Evolutionary conservation across 331 rosid genomes (phyloP).

Genomic region (Quercus phellos): DNA sequence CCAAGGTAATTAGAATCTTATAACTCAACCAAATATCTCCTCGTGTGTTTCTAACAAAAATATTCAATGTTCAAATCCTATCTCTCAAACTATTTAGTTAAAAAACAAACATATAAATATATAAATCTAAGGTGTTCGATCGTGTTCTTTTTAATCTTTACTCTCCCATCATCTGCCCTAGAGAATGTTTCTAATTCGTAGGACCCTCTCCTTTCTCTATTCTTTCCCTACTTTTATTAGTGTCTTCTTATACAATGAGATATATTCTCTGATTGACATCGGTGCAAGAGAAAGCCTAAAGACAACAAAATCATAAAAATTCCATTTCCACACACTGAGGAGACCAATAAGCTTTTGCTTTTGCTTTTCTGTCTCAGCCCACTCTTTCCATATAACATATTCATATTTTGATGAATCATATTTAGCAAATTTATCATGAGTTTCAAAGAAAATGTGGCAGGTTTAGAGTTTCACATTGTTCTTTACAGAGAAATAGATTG

Average conservation of each 20-base stretch:
- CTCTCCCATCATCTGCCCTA: background rate
- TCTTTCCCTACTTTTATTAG: slow-evolving; percentile 12
- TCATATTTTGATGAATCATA: background rate
- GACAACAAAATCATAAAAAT: background rate
- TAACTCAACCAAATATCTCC: too few species aligned
- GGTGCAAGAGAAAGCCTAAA: slow-evolving; percentile 40
- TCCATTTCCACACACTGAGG: background rate
- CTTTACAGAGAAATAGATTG: background rate
- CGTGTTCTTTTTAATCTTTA: background rate
- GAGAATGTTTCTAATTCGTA: background rate
- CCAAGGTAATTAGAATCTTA: too few species aligned
- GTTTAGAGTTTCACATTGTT: background rate
- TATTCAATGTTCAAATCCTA: too few species aligned
- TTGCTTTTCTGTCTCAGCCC: slow-evolving; percentile 4
- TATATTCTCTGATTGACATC: slow-evolving; percentile 26
- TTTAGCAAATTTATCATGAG: background rate
- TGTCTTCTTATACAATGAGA: slow-evolving; percentile 14
- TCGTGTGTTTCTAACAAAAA: too few species aligned
- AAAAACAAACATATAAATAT: too few species aligned
- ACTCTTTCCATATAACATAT: background rate
- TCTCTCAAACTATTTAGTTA: too few species aligned
- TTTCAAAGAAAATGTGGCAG: too few species aligned
- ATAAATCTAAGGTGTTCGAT: too few species aligned
- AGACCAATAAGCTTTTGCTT: slow-evolving; percentile 10
- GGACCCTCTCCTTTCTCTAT: background rate